Percentiles rank a stretch among this genome's conserved stretches.
phyloP scores from a whole-genome alignment of 1,284 basidiomycete genomes.

The Tilletia walkeri region DNA sequence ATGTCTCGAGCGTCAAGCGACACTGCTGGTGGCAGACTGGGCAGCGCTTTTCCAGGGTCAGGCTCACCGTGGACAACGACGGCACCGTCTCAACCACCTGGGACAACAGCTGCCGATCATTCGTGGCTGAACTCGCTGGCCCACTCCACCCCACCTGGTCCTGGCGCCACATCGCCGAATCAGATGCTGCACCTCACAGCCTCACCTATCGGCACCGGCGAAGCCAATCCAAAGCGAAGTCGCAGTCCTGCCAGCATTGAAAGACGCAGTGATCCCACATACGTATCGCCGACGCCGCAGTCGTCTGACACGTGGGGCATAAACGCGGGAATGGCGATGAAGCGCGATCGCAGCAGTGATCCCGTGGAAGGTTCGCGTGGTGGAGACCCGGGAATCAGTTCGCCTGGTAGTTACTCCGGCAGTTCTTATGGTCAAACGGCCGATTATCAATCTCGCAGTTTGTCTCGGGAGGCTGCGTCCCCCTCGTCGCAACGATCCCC shows the following conservation, averaged over 20 bases:
- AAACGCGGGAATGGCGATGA: not conserved
- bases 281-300: not conserved
- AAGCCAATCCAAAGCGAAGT: not conserved
- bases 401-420: not conserved
- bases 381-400: not conserved
- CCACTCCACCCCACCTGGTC: not conserved
- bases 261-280: not conserved
- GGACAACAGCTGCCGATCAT: not conserved
- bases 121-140: not conserved
- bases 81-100: not conserved
- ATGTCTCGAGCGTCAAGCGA: too few species aligned
- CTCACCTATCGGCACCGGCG: not conserved
- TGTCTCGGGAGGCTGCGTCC: not conserved
- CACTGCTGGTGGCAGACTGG: not conserved
- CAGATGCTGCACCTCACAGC: not conserved
- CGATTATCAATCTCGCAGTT: not conserved
- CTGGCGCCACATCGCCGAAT: not conserved
- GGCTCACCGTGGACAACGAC: not conserved
- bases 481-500: slow-evolving; percentile 1
- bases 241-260: slow-evolving; percentile 1
- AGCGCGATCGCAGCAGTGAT: slow-evolving; percentile 14
- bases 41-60: not conserved
- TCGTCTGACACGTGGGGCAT: not conserved
- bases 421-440: not conserved
- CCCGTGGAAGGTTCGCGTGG: not conserved